A percentile compares a stretch with the other conserved stretches of the same genome.
These are phyloP conservation scores for Coffea humblotiana DNA, from an alignment of 305 asterid genomes.

Conservation along the genomic window DNA sequence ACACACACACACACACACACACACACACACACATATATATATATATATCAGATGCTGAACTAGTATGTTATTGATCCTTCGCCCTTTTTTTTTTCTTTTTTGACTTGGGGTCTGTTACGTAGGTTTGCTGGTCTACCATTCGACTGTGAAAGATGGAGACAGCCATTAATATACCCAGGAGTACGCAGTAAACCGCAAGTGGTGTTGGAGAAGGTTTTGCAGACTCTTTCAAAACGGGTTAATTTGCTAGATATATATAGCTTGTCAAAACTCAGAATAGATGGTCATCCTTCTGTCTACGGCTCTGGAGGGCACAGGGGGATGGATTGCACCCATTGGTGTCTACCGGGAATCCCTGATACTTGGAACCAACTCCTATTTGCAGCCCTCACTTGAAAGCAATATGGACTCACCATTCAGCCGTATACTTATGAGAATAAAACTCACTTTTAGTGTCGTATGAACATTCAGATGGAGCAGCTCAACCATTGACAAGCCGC, in stretches of 20 bases:
- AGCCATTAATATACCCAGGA: conserved; percentile 25
- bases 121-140: background rate
- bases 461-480: too few species aligned
- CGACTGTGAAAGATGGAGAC: conserved; percentile 31
- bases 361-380: conserved; percentile 53
- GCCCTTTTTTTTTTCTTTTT: too few species aligned
- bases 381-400: conserved; percentile 16
- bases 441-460: too few species aligned
- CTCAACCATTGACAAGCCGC: too few species aligned
- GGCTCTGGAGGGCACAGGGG: conserved; percentile 43
- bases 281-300: conserved; percentile 62
- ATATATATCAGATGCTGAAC: too few species aligned
- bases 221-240: conserved; percentile 38
- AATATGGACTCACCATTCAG: too few species aligned
- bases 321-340: conserved; percentile 71
- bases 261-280: conserved; percentile 50
- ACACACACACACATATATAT: too few species aligned
- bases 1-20: too few species aligned
- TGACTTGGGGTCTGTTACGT: background rate
- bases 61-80: too few species aligned
- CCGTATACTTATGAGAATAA: too few species aligned
- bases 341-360: conserved; percentile 70
- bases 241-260: conserved; percentile 36
- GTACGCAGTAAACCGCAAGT: conserved; percentile 38
- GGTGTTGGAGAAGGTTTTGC: conserved; percentile 41